Conservation (phyloP, 352 stramenopile species). For the Thalassiosira exigua region DNA sequence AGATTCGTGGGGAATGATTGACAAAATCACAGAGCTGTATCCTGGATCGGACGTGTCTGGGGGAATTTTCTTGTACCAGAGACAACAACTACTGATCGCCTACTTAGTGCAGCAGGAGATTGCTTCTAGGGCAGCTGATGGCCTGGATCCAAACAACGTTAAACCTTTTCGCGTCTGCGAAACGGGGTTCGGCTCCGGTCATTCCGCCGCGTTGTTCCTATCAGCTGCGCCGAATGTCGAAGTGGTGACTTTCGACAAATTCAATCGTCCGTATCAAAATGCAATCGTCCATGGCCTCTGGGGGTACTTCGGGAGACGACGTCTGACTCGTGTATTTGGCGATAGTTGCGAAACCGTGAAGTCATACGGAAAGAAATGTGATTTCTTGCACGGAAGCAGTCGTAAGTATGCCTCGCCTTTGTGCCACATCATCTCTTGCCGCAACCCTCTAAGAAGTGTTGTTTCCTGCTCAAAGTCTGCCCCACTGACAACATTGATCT, state of each 20-base stretch:
- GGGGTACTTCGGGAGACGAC: conserved; percentile 26
- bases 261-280: conserved; percentile 62
- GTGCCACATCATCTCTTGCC: background rate
- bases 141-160: background rate
- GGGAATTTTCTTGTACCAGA: conserved; percentile 65
- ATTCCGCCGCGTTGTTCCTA: conserved; percentile 61
- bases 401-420: conserved; percentile 10
- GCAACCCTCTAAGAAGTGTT: background rate
- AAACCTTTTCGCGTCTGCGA: conserved; percentile 55
- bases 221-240: conserved; percentile 28
- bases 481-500: conserved; percentile 40
- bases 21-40: conserved; percentile 33
- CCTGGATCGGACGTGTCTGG: conserved; percentile 47
- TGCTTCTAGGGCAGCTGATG: conserved; percentile 7
- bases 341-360: conserved; percentile 64
- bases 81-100: conserved; percentile 52
- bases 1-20: conserved; percentile 29
- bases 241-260: conserved; percentile 67
- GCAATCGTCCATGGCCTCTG: conserved; percentile 38
- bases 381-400: conserved; percentile 70
- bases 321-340: conserved; percentile 43
- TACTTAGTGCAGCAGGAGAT: conserved; percentile 43
- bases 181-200: conserved; percentile 67
- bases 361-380: conserved; percentile 45
- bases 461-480: conserved; percentile 12